Evolutionary conservation across 805 yeast genomes (phyloP), one percentile per base, ranked within the genome.

Genomic region (Candida ortonii): DNA sequence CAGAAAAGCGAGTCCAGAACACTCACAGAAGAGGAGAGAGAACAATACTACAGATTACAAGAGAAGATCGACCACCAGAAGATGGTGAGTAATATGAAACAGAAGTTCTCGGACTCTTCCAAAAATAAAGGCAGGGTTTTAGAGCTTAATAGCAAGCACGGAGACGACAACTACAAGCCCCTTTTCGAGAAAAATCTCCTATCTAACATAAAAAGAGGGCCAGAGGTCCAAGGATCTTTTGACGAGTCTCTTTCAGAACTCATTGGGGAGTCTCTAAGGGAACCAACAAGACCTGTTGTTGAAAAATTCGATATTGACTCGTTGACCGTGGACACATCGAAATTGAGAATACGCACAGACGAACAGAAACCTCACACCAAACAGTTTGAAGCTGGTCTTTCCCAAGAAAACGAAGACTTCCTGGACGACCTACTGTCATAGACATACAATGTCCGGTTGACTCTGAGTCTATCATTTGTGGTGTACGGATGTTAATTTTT

Each of bases 171-270:
- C 21, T 51, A 46, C 27, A 31, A 25, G 18, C 39, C 40, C 4
- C 21, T 43, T 14, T 26, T 46, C 16, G 38, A 47, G 24, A 30
- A 28, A 8, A 32, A 26, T n/a, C 32, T 50, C n/a, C 30, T 26
- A 7, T 23, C 37, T n/a, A 30, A 35, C 14, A 30, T 16, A 10
- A 19, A 22, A 17, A 10, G 29, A 14, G 21, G 29, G 22, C 14
- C 15, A 19, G 16, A 9, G 38, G 9, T 39, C 28, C 26, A 30
- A n/a, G 17, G 28, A 13, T 22, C 38, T 4, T 44, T 49, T 23
- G 50, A 50, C 14, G 44, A 41, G 21, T 45, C 50, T 23, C 33
- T 57, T 21, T 39, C 47, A 11, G 52, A 45, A 12, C 38, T 57
- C 16, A 20, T 57, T 22, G 48, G 47, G 16, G 35, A 19, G 16